Base-by-base conservation (phyloP, 2,329 filamentous ascomycete species). In the Sporothrix schenckii region DNA sequence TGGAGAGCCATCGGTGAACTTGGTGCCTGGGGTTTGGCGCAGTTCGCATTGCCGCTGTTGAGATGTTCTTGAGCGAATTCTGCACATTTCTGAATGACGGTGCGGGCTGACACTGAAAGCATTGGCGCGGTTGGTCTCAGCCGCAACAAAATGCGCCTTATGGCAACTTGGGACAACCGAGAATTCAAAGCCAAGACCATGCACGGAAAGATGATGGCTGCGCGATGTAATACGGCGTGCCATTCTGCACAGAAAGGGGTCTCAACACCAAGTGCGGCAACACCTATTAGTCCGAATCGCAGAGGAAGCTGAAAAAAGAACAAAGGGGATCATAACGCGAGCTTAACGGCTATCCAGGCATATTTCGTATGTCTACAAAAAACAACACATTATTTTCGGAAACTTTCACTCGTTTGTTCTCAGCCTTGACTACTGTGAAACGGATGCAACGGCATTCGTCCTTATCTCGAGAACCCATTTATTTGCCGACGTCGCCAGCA, bases 381-480 rank as follows among this genome's bases (percentile, higher is more conserved):
- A 41, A 41, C 34, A 58, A 58, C 39, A 3, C 30, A 21, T 34
- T 16, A 13, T 30, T 56, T 9, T 56, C 53, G 27, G 53, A 16
- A n/a, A n/a, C 27, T n/a, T 56, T 53, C 24, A 13, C 50, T 27
- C 11, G 14, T 24, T 44, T 34, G 9, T 24, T 21, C 34, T 60
- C 30, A 2, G 41, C 41, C 56, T 60, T 21, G 14, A 60, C 34
- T 34, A 34, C 34, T 39, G 16, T n/a, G 39, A 44, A 14, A 39
- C 10, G 6, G 39, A 14, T 39, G 34, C 34, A 44, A 24, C 34
- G 34, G 34, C 34, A 3, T 3, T 11, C 56, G 34, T 24, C 41
- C 39, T 21, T 47, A 63, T 63, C 58, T 63, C 21, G 21, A 63
- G 30, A 16, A 21, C n/a, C 53, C 27, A 58, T 58, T 58, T 19